phyloP scores from a whole-genome alignment of 306 rosid genomes.

The Urtica urens region DNA sequence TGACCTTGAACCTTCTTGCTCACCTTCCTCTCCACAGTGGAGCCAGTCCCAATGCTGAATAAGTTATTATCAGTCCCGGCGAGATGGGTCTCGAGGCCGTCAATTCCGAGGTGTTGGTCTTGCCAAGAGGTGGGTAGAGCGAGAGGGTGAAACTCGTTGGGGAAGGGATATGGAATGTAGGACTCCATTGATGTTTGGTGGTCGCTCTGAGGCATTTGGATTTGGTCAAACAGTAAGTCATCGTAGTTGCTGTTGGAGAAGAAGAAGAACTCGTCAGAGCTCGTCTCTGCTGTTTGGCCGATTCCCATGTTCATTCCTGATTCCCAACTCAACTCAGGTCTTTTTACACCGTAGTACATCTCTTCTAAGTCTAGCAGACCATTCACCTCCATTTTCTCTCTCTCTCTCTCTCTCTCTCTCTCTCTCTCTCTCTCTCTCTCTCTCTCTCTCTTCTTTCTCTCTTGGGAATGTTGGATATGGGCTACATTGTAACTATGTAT shows the following conservation, averaged over 20 bases:
- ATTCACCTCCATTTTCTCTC: slow-evolving; percentile 40
- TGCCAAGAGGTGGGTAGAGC: slow-evolving; percentile 24
- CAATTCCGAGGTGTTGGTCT: no score
- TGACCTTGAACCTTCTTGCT: slow-evolving; percentile 73
- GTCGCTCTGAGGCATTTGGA: slow-evolving; percentile 10
- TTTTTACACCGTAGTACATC: slow-evolving; percentile 47
- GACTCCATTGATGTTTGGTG: not conserved
- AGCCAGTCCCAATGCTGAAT: slow-evolving; percentile 28
- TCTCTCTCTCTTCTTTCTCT: slow-evolving; percentile 9
- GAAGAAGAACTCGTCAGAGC: slow-evolving; percentile 29
- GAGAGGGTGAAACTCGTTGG: slow-evolving; percentile 3
- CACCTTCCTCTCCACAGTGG: slow-evolving; percentile 29
- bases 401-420: slow-evolving; percentile 7
- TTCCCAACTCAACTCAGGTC: slow-evolving; percentile 50
- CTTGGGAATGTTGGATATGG: slow-evolving; percentile 34
- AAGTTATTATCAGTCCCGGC: slow-evolving; percentile 1
- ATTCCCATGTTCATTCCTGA: slow-evolving; percentile 5
- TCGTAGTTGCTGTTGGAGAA: slow-evolving; percentile 1
- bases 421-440: slow-evolving; percentile 10
- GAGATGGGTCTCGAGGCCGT: no score
- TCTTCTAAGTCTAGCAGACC: slow-evolving; percentile 72
- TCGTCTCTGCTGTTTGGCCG: slow-evolving; percentile 37
- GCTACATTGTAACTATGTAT: slow-evolving; percentile 20
- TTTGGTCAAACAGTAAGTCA: slow-evolving; percentile 36
- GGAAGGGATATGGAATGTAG: slow-evolving; percentile 35